phyloP scores from a whole-genome alignment of 2,329 filamentous ascomycete genomes.

The Xylaria sp. region DNA sequence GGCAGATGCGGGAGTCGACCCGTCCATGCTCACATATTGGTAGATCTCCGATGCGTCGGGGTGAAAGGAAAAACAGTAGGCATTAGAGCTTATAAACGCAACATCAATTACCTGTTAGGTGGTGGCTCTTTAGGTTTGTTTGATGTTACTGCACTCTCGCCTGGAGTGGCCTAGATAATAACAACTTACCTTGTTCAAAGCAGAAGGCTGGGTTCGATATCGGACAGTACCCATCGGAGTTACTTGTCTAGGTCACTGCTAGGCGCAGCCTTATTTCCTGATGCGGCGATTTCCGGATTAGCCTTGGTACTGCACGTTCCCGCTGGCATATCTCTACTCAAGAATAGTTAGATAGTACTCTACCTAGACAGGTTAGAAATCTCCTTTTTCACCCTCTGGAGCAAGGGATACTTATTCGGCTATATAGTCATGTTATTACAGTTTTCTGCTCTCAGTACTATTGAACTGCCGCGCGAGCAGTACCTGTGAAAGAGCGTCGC shows the following conservation, averaged over 20 bases:
- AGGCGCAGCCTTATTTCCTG: constrained; percentile 12
- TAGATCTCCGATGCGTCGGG: not conserved
- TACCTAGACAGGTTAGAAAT: not conserved
- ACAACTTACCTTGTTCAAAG: not conserved
- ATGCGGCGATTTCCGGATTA: constrained; percentile 31
- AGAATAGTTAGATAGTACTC: not conserved
- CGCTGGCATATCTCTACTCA: not conserved
- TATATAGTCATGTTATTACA: not conserved
- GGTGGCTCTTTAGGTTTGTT: not conserved
- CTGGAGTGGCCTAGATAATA: not conserved
- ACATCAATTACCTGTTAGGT: not conserved
- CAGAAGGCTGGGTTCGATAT: not conserved
- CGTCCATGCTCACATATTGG: not conserved
- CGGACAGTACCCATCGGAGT: constrained; percentile 25
- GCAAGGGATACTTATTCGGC: not conserved
- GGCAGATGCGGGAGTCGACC: not conserved
- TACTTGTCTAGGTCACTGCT: constrained; percentile 29
- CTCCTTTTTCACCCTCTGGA: not conserved
- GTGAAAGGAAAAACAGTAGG: not conserved
- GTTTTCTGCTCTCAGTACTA: not conserved
- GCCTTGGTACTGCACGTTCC: not conserved
- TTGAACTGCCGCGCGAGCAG: not conserved
- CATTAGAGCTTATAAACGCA: not conserved
- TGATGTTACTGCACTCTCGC: not conserved
- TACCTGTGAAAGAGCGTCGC: not conserved